Conservation (phyloP, 164 flowering plant species). For the Macadamia tetraphylla region DNA sequence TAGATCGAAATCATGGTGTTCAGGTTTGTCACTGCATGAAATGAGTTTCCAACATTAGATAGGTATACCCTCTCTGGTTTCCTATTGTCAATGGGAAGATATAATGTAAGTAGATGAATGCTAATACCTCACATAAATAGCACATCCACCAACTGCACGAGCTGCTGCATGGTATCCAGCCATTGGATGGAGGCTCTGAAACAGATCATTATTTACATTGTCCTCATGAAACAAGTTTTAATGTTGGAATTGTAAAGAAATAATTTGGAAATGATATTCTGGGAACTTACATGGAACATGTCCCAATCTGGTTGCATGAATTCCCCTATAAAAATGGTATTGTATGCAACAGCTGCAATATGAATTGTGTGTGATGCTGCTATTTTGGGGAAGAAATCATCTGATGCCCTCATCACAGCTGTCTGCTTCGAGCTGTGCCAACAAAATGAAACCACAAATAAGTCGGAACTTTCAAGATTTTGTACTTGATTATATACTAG, state of each 20-base stretch:
- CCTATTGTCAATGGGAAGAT: neutral
- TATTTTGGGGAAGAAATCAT: conserved; percentile 62
- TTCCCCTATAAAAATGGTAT: conserved; percentile 60
- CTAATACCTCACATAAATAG: conserved; percentile 57
- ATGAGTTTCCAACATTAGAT: neutral
- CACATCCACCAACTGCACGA: conserved; percentile 64
- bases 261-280: neutral
- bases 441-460: neutral
- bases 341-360: conserved; percentile 65
- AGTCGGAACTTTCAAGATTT: neutral
- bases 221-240: neutral
- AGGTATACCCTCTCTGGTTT: neutral
- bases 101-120: neutral
- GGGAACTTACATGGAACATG: conserved; percentile 56
- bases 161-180: conserved; percentile 70
- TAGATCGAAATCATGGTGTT: conserved; percentile 53
- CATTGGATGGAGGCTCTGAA: conserved; percentile 56
- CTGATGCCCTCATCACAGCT: conserved; percentile 63
- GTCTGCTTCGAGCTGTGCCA: conserved; percentile 42
- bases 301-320: conserved; percentile 82
- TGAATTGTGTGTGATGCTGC: conserved; percentile 69
- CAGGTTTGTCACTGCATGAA: conserved; percentile 56
- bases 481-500: neutral
- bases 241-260: neutral
- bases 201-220: neutral